Evolutionary conservation across 306 rosid genomes (phyloP).

Genomic region (Geum urbanum): DNA sequence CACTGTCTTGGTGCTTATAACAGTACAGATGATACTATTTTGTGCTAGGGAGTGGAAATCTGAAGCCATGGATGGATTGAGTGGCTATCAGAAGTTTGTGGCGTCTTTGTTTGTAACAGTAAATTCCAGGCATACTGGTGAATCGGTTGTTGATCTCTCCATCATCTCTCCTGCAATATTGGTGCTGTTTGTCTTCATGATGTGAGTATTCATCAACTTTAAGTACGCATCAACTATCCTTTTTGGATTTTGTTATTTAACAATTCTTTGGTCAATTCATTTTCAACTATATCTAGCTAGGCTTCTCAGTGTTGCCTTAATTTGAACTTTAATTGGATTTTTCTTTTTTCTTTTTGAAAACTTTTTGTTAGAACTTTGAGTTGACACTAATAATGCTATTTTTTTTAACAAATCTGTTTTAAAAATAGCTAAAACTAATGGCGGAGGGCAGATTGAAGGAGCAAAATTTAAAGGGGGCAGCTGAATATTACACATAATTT

Average conservation of each 20-base stretch:
- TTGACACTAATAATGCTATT: too few relatives aligned
- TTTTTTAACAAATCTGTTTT: too few relatives aligned
- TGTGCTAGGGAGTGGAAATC: constrained; percentile 63
- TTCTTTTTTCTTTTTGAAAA: too few relatives aligned
- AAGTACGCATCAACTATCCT: neutral
- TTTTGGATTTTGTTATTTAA: neutral
- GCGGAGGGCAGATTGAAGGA: too few relatives aligned
- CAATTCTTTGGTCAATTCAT: too few relatives aligned
- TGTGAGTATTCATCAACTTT: constrained; percentile 37
- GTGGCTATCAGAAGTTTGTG: constrained; percentile 42
- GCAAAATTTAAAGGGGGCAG: too few relatives aligned
- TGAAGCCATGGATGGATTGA: constrained; percentile 47
- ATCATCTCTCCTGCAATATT: constrained; percentile 53
- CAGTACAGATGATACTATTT: constrained; percentile 44
- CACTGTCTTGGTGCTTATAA: constrained; percentile 40
- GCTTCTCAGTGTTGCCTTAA: too few relatives aligned
- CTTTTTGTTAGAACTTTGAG: too few relatives aligned
- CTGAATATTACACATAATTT: too few relatives aligned
- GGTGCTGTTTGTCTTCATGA: constrained; percentile 60
- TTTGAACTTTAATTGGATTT: too few relatives aligned
- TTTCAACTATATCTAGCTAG: too few relatives aligned
- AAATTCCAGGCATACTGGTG: constrained; percentile 62
- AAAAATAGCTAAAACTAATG: too few relatives aligned
- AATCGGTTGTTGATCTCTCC: constrained; percentile 60
- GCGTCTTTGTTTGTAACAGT: constrained; percentile 47